Conservation (phyloP, 2,329 filamentous ascomycete species). For the Cytospora leucostoma region DNA sequence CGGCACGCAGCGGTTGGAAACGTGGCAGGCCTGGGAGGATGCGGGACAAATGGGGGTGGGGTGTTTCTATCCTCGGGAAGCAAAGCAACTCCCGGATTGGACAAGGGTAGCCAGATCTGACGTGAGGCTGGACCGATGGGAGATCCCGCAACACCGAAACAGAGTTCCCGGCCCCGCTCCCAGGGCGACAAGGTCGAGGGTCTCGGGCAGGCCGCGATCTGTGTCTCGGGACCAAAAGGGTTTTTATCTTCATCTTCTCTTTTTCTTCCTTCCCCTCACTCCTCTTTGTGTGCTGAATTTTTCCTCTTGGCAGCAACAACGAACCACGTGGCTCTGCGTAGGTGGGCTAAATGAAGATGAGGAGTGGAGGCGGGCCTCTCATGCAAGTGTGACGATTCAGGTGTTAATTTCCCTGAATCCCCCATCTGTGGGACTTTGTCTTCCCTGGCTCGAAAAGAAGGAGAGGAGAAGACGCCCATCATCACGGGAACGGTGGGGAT, state of each 20-base stretch:
- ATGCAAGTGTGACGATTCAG: constrained; percentile 15
- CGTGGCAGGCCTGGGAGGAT: constrained; percentile 12
- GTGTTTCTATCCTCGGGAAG: not conserved
- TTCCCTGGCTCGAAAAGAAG: not conserved
- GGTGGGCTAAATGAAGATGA: not conserved
- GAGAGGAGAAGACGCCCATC: not conserved
- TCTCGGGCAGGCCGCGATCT: constrained; percentile 17
- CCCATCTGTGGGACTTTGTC: not conserved
- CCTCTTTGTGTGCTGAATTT: not conserved
- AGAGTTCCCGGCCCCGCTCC: constrained; percentile 15
- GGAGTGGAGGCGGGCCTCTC: not conserved
- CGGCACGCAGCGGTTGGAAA: constrained; percentile 17
- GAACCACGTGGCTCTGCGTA: not conserved
- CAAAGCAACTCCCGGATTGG: not conserved
- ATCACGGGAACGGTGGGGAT: constrained; percentile 11
- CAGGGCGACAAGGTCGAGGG: constrained; percentile 17
- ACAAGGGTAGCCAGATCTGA: not conserved
- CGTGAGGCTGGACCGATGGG: not conserved
- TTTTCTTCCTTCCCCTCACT: not conserved
- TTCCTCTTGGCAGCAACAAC: not conserved
- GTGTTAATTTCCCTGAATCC: not conserved
- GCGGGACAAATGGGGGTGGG: not conserved
- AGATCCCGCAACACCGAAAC: not conserved
- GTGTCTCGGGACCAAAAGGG: constrained; percentile 14
- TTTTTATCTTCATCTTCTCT: not conserved